Evolutionary conservation across 345 rosid genomes (phyloP).

Genomic region (Eucalyptus regnans): DNA sequence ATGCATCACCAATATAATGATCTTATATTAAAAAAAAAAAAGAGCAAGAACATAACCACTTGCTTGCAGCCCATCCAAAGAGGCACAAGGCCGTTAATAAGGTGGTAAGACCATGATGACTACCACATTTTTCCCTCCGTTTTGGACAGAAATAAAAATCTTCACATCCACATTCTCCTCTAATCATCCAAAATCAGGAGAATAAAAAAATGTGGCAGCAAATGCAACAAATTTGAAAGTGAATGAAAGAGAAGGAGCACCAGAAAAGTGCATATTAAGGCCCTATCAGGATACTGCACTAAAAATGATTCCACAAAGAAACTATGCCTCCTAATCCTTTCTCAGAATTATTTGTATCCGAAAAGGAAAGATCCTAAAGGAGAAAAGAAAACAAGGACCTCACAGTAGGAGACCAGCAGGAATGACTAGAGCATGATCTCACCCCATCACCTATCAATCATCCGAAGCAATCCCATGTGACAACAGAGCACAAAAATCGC

Average conservation of each 20-base stretch:
- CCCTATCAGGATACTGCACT: not conserved
- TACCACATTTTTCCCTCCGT: not conserved
- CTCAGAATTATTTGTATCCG: not conserved
- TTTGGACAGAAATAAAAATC: not conserved
- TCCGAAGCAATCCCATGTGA: not conserved
- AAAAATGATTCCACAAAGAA: not conserved
- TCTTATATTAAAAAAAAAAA: not conserved
- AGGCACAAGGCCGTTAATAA: not conserved
- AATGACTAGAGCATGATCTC: not conserved
- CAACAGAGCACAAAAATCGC: not conserved
- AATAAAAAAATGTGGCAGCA: not conserved
- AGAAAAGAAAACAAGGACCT: not conserved
- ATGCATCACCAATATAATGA: not conserved
- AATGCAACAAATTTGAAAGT: not conserved
- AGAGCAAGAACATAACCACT: not conserved
- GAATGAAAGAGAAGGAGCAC: not conserved
- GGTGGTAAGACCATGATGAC: not conserved
- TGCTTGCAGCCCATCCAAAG: not conserved
- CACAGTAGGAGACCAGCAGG: not conserved
- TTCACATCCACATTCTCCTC: not conserved
- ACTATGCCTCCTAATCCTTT: not conserved
- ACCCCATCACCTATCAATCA: not conserved
- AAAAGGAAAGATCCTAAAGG: not conserved
- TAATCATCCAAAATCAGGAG: not conserved
- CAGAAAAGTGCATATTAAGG: not conserved